Evolutionary conservation across 371 early-diverging fungal genomes (phyloP), one percentile per base, ranked within the genome.

Genomic region (Rhizopus delemar): DNA sequence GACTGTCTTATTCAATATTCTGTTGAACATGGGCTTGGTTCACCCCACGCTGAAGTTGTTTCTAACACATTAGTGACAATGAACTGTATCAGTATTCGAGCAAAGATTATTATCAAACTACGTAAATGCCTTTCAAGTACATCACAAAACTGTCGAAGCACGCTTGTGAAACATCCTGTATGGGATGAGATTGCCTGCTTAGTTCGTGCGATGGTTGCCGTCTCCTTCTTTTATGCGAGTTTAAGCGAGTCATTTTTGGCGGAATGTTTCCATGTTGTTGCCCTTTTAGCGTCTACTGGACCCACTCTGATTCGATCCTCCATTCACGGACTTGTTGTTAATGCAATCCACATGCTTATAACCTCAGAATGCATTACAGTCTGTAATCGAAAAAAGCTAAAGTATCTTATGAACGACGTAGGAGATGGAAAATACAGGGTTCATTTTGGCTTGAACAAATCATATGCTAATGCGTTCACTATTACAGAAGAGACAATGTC

Each of bases 151-250:
- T 85, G 86, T 46, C 78, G 78, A 36, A 60, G 78, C 8, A 70
- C 79, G 15, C 66, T 94, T 32, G 78, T 87, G 1, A 86, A 90
- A 13, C 95, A 93, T 64, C 75, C 85, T 43, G 78, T 88, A 33
- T 95, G 94, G 95, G 75, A 78, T 8, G 92, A 94, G 66, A 92
- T 96, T 55, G 87, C 89, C 0, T 90, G 91, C 12, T 75, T 94
- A 41, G 74, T 91, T 41, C 85, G 95, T 12, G 87, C 93, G 69
- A 78, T 90, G 41, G 73, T 94, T 59, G 91, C 92, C 77, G 69
- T 93, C 41, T 91, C 92, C 8, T 96, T 95, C 71, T 88, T 91
- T 60, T 88, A 89, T 55, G 74, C 78, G 12, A 71, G 82, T 28
- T 72, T 86, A 49, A 86, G 88, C 11, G 85, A 84, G 46, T 83